Percentiles rank a stretch among this genome's conserved stretches.
Conservation (phyloP, 2,329 filamentous ascomycete genomes). For the Passalora sequoiae region DNA sequence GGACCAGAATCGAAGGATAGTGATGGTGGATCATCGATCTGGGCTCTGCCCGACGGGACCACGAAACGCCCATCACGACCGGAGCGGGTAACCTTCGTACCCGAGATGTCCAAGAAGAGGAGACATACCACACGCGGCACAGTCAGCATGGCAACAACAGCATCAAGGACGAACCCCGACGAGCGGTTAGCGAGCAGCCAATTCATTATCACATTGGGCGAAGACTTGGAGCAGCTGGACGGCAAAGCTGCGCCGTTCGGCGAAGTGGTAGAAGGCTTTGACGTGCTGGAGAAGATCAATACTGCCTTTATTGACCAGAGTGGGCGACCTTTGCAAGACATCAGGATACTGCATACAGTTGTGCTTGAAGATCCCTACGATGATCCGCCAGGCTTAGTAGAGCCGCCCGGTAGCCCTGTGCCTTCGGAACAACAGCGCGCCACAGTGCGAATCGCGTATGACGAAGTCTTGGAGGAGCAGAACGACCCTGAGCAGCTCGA, state of each 20-base stretch:
- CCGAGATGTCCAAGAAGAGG: slow-evolving; percentile 79
- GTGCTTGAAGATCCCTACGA: slow-evolving; percentile 88
- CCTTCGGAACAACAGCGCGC: slow-evolving; percentile 81
- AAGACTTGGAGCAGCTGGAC: slow-evolving; percentile 84
- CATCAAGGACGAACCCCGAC: slow-evolving; percentile 69
- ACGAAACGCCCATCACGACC: slow-evolving; percentile 59
- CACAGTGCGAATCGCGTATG: slow-evolving; percentile 85
- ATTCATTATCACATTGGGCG: slow-evolving; percentile 86
- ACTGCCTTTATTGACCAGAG: slow-evolving; percentile 78
- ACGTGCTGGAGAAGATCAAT: slow-evolving; percentile 90
- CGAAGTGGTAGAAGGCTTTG: slow-evolving; percentile 92
- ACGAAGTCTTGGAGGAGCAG: slow-evolving; percentile 73
- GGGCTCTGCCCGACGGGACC: slow-evolving; percentile 67
- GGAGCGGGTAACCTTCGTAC: slow-evolving; percentile 54
- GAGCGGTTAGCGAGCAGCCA: slow-evolving; percentile 80
- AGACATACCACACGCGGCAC: slow-evolving; percentile 87
- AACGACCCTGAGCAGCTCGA: slow-evolving; percentile 77
- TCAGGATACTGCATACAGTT: slow-evolving; percentile 87
- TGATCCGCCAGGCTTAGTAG: slow-evolving; percentile 70
- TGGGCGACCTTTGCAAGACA: slow-evolving; percentile 85
- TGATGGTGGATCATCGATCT: slow-evolving; percentile 89
- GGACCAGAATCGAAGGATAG: slow-evolving; percentile 78
- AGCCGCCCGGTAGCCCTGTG: slow-evolving; percentile 72
- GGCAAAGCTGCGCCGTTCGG: slow-evolving; percentile 94
- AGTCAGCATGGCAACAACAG: slow-evolving; percentile 94